Evolutionary conservation across 192 early-diverging fungal genomes (phyloP).

Genomic region (Oehlia diaphana): DNA sequence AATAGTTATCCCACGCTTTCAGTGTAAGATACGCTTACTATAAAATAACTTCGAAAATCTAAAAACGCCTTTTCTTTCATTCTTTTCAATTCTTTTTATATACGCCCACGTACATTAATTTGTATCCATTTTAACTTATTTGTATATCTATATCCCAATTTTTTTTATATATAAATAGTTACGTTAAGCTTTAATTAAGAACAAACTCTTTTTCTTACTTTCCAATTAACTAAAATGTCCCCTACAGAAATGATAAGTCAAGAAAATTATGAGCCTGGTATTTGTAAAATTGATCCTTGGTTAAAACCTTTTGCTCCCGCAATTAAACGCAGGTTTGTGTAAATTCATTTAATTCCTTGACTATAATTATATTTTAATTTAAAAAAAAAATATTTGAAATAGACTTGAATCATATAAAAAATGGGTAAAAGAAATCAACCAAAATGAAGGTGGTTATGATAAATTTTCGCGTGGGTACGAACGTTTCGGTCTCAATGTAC

Average conservation of each 20-base stretch:
- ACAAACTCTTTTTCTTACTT: background rate
- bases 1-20: too few species aligned
- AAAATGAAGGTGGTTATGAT: constrained; percentile 78
- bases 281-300: constrained; percentile 79
- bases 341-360: background rate
- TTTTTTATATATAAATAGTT: background rate
- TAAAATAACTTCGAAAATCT: too few species aligned
- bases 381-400: background rate
- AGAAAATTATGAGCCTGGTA: constrained; percentile 47
- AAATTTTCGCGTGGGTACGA: constrained; percentile 83
- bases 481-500: constrained; percentile 76
- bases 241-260: background rate
- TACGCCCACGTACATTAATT: too few species aligned
- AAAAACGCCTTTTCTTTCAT: background rate
- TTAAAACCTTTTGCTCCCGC: constrained; percentile 67
- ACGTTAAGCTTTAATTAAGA: background rate
- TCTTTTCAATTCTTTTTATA: too few species aligned
- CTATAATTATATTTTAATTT: background rate
- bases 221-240: background rate
- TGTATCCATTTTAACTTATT: too few species aligned
- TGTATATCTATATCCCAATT: background rate
- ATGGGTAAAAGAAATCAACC: constrained; percentile 72
- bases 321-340: constrained; percentile 56
- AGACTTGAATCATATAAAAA: constrained; percentile 61
- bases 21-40: too few species aligned